Evolutionary conservation across 805 yeast genomes (phyloP).

Genomic region (Naumovozyma castellii): DNA sequence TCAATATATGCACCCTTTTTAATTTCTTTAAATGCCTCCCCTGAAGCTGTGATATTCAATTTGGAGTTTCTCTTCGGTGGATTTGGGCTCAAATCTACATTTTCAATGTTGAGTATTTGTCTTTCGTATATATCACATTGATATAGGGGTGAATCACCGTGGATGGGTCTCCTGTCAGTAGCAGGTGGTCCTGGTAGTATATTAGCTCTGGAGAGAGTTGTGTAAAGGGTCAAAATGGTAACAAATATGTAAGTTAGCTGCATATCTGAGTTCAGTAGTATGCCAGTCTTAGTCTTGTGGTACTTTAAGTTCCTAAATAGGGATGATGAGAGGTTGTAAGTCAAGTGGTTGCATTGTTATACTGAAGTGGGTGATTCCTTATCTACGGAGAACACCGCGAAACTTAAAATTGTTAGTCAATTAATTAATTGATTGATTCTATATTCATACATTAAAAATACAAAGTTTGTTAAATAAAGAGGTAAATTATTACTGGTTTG

Average conservation of each 20-base stretch:
- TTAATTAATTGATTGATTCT: too few relatives aligned
- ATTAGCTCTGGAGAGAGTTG: neutral
- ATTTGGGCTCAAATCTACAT: conserved; percentile 62
- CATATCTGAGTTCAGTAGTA: too few relatives aligned
- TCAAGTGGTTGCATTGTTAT: too few relatives aligned
- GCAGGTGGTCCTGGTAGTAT: conserved; percentile 8
- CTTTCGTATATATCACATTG: conserved; percentile 58
- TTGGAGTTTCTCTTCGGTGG: conserved; percentile 86
- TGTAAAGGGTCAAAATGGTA: neutral
- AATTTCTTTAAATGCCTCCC: conserved; percentile 45
- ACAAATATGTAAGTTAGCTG: neutral
- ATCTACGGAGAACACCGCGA: too few relatives aligned
- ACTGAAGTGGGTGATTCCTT: too few relatives aligned
- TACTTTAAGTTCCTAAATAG: too few relatives aligned
- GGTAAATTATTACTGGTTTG: neutral
- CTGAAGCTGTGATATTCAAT: conserved; percentile 70
- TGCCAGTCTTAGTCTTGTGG: too few relatives aligned
- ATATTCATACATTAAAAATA: neutral
- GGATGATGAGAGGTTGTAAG: too few relatives aligned
- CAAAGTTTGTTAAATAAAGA: neutral
- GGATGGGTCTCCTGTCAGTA: conserved; percentile 48
- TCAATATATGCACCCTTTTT: conserved; percentile 89
- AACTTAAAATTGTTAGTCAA: too few relatives aligned
- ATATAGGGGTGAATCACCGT: conserved; percentile 81
- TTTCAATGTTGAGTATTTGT: conserved; percentile 56